Base-by-base conservation (phyloP, 2,329 filamentous ascomycete genomes). In the Aspergillus carbonarius region DNA sequence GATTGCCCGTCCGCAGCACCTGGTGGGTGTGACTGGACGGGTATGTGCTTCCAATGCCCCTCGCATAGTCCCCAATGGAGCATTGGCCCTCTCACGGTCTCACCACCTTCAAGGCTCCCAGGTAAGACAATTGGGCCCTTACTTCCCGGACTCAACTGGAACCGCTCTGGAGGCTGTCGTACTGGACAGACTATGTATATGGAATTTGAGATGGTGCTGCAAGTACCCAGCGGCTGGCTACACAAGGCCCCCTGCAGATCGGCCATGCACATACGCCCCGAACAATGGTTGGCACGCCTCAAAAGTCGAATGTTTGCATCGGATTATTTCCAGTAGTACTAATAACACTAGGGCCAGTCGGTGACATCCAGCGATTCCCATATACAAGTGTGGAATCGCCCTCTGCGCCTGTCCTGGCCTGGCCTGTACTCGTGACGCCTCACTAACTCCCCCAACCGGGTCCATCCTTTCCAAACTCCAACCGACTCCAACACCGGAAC, bases 151-250 rank as follows among this genome's bases (percentile, higher is more conserved):
- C 47, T 50, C n/a, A 20, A 27, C n/a, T 27, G n/a, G 46, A 23
- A 50, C 9, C 7, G 47, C 17, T 35, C 15, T 17, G 13, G 35
- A 5, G 35, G 35, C 35, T 35, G 47, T 50, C 47, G 25, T 35
- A 50, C 47, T 8, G 35, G 35, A 39, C 2, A 39, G 15, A n/a
- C n/a, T 9, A 18, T 40, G 35, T 35, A 37, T 25, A 34, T 34
- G 42, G 30, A 47, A 35, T 35, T 30, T 55, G 30, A n/a, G 40
- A 25, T n/a, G n/a, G 42, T 40, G 35, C 54, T 55, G 44, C 54
- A 55, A 17, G 32, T 35, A 27, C 32, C 54, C 42, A 55, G 34
- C 47, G 32, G 44, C 39, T 27, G 25, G 54, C 44, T 40, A 48
- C 34, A 32, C 48, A 13, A 23, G 20, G 13, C 8, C 27, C 52